A percentile compares a stretch with the other conserved stretches of the same genome.
Conservation (phyloP, 495 filamentous ascomycete genomes). For the Darksidea phi region DNA sequence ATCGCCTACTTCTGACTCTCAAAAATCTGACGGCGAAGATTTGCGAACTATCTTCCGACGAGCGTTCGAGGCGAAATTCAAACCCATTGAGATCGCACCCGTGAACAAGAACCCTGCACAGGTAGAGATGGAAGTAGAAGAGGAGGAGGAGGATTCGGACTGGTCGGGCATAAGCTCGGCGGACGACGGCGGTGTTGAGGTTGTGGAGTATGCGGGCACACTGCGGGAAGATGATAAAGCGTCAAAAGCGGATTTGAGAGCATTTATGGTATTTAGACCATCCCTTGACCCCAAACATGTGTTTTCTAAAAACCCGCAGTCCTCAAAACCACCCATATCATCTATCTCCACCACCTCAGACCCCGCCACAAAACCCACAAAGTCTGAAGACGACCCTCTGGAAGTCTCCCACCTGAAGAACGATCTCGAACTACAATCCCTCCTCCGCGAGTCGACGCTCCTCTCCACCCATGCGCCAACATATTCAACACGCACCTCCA, state of each 20-base stretch:
- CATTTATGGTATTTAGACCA: slow-evolving; percentile 67
- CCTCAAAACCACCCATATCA: slow-evolving; percentile 53
- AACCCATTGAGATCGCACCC: slow-evolving; percentile 54
- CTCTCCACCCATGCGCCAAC: slow-evolving; percentile 54
- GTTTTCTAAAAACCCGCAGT: slow-evolving; percentile 44
- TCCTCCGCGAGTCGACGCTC: slow-evolving; percentile 90
- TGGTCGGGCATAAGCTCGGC: slow-evolving; percentile 65
- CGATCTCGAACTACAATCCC: slow-evolving; percentile 84
- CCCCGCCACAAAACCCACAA: slow-evolving; percentile 41
- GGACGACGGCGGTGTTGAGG: slow-evolving; percentile 54
- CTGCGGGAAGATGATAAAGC: slow-evolving; percentile 26
- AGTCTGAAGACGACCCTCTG: slow-evolving; percentile 50
- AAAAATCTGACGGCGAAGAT: slow-evolving; percentile 20
- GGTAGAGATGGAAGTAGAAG: slow-evolving; percentile 37
- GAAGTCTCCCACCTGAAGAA: slow-evolving; percentile 76
- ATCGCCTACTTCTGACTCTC: slow-evolving; percentile 7
- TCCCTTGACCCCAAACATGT: background rate
- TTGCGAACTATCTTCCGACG: slow-evolving; percentile 65
- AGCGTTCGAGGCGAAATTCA: slow-evolving; percentile 85
- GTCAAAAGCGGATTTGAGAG: slow-evolving; percentile 66
- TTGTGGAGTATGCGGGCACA: slow-evolving; percentile 62
- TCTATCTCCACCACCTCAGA: slow-evolving; percentile 14
- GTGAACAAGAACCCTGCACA: slow-evolving; percentile 35
- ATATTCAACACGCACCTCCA: slow-evolving; percentile 50
- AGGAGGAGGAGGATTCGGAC: slow-evolving; percentile 49